These are phyloP conservation scores for Avena atlantica DNA, from an alignment of 176 grass and related monocot genomes.

Conservation along the genomic window DNA sequence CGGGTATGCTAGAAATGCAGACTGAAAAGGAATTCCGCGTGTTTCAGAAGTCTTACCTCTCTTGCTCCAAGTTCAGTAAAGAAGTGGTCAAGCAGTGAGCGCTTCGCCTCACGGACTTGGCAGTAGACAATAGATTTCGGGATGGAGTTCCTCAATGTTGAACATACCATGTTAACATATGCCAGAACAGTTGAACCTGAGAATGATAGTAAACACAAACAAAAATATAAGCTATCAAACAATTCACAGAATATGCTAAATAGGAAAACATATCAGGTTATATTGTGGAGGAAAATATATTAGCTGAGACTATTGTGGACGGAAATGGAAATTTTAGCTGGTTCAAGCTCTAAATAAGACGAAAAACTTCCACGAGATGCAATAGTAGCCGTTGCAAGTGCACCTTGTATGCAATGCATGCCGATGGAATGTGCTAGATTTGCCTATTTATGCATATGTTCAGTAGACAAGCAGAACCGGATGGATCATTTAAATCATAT, in stretches of 20 bases:
- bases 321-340: neutral
- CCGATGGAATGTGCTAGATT: too few species aligned
- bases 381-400: too few species aligned
- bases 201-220: constrained; percentile 27
- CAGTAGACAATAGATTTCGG: constrained; percentile 98
- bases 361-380: neutral
- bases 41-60: constrained; percentile 64
- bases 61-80: constrained; percentile 95
- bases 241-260: neutral
- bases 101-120: constrained; percentile 95
- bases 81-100: constrained; percentile 97
- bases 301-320: neutral
- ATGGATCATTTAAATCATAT: too few species aligned
- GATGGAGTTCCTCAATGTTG: constrained; percentile 90
- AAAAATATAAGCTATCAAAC: neutral
- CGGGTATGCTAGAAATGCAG: neutral
- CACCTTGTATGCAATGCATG: too few species aligned
- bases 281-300: neutral
- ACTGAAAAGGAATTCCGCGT: neutral
- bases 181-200: constrained; percentile 89
- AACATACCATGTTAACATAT: constrained; percentile 92
- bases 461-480: too few species aligned
- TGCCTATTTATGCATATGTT: too few species aligned
- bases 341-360: neutral
- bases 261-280: neutral